Base-by-base conservation (phyloP, 257 asterid species). In the Schizonepeta tenuifolia region DNA sequence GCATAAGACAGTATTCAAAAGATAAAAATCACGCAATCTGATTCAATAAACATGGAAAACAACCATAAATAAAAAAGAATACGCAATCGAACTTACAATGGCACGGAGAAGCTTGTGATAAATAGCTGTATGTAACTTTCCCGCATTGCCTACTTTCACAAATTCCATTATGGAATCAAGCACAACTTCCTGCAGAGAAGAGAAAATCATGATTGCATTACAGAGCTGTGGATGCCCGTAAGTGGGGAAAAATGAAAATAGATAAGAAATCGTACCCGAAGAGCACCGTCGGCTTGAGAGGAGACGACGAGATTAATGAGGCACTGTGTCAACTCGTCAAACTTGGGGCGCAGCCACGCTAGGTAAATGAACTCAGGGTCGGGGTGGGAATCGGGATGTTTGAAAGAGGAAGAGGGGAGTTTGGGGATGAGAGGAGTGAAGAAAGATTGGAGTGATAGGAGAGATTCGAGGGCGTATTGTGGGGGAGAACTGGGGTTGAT, bases 161-260 rank as follows among this genome's bases (percentile, higher is more conserved):
- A 89, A 91, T 76, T 91, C 99, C 99, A 94, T 87, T 22, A 91
- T 38, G 1, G 97, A 51, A 65, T 90, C 99, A 76, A 91, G 75
- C 63, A 83, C 95, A 76, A 87, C 85, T 81, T 88, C 98, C 99
- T 94, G 83, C 47, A 50, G 50, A 64, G 24, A 54, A 68, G 6
- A 58, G 18, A 46, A 1, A 53, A 61, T 14, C 9, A 6, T 22
- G 41, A 69, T 62, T 18, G 36, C 64, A 55, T 22, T 38, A 2
- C 41, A 51, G 46, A 9, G 13, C 21, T 40, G 13, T 2, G 6
- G 4, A 65, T 7, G 9, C 14, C 24, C 38, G 3, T 11, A 64
- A 20, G 1, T 64, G 14, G 28, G 6, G 20, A 4, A 21, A 33
- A 36, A 31, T 9, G n/a, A 40, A 58, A 22, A 15, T 13, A 28